Conservation (phyloP, 257 asterid genomes). For the Solanum chmielewskii region DNA sequence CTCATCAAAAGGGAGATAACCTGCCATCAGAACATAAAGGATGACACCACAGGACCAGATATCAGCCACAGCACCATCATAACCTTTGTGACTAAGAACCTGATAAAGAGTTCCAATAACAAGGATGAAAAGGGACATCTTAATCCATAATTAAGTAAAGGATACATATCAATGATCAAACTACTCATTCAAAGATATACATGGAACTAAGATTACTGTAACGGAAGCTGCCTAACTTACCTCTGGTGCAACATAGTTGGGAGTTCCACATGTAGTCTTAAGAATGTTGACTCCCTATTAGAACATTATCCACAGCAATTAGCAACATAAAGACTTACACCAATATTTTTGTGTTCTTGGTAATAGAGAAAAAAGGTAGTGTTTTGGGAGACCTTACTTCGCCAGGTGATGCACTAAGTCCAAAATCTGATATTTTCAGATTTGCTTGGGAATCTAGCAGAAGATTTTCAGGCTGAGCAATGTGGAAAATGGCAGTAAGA, state of each 20-base stretch:
- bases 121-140: not conserved
- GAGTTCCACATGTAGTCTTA: conserved; percentile 97
- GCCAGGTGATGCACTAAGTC: conserved; percentile 89
- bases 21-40: conserved; percentile 91
- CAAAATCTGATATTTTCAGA: conserved; percentile 92
- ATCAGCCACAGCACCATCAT: conserved; percentile 94
- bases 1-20: conserved; percentile 98
- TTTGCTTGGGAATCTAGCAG: conserved; percentile 90
- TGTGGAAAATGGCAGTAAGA: conserved; percentile 8
- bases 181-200: not conserved
- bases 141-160: not conserved
- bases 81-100: conserved; percentile 98
- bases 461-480: conserved; percentile 91
- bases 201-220: not conserved
- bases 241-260: conserved; percentile 99
- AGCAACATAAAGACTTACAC: conserved; percentile 9
- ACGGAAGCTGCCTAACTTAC: conserved; percentile 15
- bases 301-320: conserved; percentile 6
- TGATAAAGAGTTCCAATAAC: conserved; percentile 1
- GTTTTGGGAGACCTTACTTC: conserved; percentile 35
- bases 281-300: conserved; percentile 77
- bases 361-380: not conserved
- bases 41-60: conserved; percentile 98
- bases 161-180: not conserved
- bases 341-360: not conserved